These are phyloP conservation scores for Alternaria viburni DNA, from an alignment of 2,329 filamentous ascomycete genomes.

Conservation along the genomic window DNA sequence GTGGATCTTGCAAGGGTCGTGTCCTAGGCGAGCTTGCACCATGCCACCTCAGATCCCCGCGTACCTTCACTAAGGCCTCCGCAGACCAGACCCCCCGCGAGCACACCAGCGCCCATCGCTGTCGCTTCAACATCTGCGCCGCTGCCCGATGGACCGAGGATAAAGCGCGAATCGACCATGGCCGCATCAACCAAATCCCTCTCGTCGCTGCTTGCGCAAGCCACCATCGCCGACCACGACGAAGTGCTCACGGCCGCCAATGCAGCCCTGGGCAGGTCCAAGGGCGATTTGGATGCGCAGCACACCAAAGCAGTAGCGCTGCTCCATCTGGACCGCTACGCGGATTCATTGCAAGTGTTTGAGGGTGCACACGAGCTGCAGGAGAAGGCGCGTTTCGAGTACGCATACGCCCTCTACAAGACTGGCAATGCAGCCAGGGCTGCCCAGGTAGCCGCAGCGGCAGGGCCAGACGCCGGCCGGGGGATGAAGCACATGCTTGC, in stretches of 20 bases:
- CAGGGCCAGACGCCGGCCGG: constrained; percentile 46
- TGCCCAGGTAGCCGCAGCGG: constrained; percentile 56
- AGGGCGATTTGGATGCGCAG: constrained; percentile 65
- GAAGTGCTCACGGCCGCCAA: constrained; percentile 72
- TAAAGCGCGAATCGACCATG: constrained; percentile 38
- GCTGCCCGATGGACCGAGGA: constrained; percentile 30
- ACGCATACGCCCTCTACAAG: constrained; percentile 85
- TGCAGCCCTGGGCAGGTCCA: constrained; percentile 63
- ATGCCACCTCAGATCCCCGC: constrained; percentile 38
- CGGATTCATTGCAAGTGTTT: constrained; percentile 74
- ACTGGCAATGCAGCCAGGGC: constrained; percentile 72
- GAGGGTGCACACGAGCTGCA: constrained; percentile 67
- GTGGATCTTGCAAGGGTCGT: constrained; percentile 7
- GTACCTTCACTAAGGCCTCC: constrained; percentile 33
- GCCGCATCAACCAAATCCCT: constrained; percentile 55
- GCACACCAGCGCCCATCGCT: constrained; percentile 13
- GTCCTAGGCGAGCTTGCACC: constrained; percentile 34
- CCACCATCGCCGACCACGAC: constrained; percentile 72
- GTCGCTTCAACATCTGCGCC: neutral
- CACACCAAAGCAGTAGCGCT: constrained; percentile 76
- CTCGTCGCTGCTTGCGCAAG: constrained; percentile 62
- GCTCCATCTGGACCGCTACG: constrained; percentile 81
- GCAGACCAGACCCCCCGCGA: constrained; percentile 20
- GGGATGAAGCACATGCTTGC: constrained; percentile 67
- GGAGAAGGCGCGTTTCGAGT: constrained; percentile 69